Evolutionary conservation across 768 basidiomycete genomes (phyloP).

Genomic region (Lactifluus echinatus): DNA sequence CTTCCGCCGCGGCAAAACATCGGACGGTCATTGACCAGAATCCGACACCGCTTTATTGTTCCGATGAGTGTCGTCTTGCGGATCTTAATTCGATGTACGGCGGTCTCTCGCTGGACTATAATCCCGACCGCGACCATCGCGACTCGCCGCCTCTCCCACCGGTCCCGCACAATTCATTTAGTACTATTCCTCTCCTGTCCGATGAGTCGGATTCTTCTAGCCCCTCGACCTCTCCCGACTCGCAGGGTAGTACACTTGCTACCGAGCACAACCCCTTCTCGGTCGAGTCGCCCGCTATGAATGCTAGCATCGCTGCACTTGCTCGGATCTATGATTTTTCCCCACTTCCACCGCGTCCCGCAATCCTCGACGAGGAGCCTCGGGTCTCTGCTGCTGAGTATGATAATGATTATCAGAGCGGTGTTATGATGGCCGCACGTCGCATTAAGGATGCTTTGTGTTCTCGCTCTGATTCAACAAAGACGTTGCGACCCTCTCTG

Average conservation of each 20-base stretch:
- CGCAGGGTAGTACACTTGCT: conserved; percentile 14
- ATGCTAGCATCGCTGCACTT: conserved; percentile 30
- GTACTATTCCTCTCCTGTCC: conserved; percentile 25
- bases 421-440: conserved; percentile 62
- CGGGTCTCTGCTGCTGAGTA: conserved; percentile 15
- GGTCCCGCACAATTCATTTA: conserved; percentile 32
- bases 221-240: conserved; percentile 22
- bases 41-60: conserved; percentile 79
- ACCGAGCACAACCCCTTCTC: conserved; percentile 14
- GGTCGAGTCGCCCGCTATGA: conserved; percentile 19
- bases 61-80: conserved; percentile 58
- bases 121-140: conserved; percentile 36
- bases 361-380: conserved; percentile 29
- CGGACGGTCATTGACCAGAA: conserved; percentile 71
- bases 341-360: conserved; percentile 46
- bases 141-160: conserved; percentile 33
- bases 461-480: conserved; percentile 32
- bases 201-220: conserved; percentile 25
- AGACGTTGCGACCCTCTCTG: conserved; percentile 5
- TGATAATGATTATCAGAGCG: conserved; percentile 40
- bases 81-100: conserved; percentile 39
- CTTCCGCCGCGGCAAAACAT: conserved; percentile 36
- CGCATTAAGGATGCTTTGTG: conserved; percentile 43
- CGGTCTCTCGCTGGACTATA: conserved; percentile 37
- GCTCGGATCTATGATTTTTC: conserved; percentile 38